A percentile compares a stretch with the other conserved stretches of the same genome.
Conservation (phyloP, 1,284 basidiomycete genomes). For the Leccinum fuscescens region DNA sequence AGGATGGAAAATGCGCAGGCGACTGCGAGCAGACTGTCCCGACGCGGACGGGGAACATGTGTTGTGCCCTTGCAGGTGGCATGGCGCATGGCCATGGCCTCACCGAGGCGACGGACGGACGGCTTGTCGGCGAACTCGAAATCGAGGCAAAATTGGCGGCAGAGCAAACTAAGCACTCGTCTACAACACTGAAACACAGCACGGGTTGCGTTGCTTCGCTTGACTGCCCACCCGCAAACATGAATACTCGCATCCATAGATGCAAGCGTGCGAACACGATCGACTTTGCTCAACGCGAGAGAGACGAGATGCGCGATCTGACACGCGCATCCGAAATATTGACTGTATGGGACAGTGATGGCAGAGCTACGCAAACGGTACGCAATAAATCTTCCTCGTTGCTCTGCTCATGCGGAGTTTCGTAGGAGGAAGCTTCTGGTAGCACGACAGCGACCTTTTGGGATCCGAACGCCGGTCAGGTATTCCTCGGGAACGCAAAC, state of each 20-base stretch:
- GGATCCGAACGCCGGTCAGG: constrained; percentile 57
- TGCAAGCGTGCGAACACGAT: constrained; percentile 51
- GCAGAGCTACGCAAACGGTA: constrained; percentile 18
- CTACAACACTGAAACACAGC: neutral
- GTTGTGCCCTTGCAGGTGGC: neutral
- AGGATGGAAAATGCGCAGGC: constrained; percentile 27
- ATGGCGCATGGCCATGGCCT: constrained; percentile 21
- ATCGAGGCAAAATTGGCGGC: constrained; percentile 19
- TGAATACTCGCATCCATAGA: constrained; percentile 27
- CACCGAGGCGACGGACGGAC: constrained; percentile 22
- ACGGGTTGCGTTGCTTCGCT: neutral
- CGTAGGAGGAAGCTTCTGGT: constrained; percentile 30
- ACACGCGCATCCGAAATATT: constrained; percentile 45
- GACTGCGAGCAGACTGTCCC: constrained; percentile 14
- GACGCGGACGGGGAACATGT: neutral
- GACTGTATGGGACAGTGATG: constrained; percentile 32
- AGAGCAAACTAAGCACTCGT: constrained; percentile 1
- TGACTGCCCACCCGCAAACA: neutral
- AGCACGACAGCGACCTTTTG: constrained; percentile 44
- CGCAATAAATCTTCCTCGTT: neutral
- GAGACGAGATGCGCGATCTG: constrained; percentile 86
- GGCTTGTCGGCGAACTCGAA: constrained; percentile 23
- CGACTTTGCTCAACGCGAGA: constrained; percentile 76
- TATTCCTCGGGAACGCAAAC: constrained; percentile 75
- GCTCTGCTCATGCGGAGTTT: constrained; percentile 2